Percentiles rank a stretch among this genome's conserved stretches.
Evolutionary conservation across 1,284 basidiomycete genomes (phyloP).

Genomic region (Sparassis latifolia): DNA sequence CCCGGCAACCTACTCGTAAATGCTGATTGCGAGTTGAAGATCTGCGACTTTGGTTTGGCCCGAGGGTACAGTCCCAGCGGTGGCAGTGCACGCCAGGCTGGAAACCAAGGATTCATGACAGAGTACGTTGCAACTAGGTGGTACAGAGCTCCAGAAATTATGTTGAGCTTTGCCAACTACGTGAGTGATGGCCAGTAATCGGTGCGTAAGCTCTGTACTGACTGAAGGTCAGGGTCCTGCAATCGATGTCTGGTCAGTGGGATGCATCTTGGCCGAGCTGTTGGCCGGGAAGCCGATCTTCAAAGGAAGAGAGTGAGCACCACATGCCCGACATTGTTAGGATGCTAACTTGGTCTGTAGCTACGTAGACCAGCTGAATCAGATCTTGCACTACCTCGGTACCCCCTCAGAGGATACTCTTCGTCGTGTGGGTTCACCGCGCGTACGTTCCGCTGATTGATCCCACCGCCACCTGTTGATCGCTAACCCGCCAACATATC

Average conservation of each 20-base stretch:
- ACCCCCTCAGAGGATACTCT: slow-evolving; percentile 97
- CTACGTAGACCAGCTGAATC: slow-evolving; percentile 98
- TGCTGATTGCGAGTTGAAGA: slow-evolving; percentile 96
- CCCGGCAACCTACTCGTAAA: slow-evolving; percentile 96
- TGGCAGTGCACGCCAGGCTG: slow-evolving; percentile 53
- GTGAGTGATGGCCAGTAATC: slow-evolving; percentile 37
- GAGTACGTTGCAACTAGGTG: slow-evolving; percentile 98
- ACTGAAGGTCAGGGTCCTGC: slow-evolving; percentile 53
- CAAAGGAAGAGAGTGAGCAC: slow-evolving; percentile 89
- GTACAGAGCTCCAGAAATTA: slow-evolving; percentile 97
- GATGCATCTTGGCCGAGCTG: slow-evolving; percentile 96
- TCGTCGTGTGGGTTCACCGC: slow-evolving; percentile 87
- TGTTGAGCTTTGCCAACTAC: slow-evolving; percentile 96
- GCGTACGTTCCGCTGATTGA: slow-evolving; percentile 39
- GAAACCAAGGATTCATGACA: slow-evolving; percentile 97
- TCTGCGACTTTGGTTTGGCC: slow-evolving; percentile 98
- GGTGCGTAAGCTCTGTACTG: neutral
- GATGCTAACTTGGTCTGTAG: slow-evolving; percentile 28
- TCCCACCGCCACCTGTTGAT: slow-evolving; percentile 1
- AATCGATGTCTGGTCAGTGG: slow-evolving; percentile 98
- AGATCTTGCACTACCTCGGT: slow-evolving; percentile 95
- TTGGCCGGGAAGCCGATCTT: slow-evolving; percentile 97
- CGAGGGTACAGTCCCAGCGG: slow-evolving; percentile 78
- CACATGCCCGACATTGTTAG: neutral
- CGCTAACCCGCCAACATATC: neutral